Evolutionary conservation across 164 flowering plant species (phyloP), one percentile per base, ranked within the genome.

Genomic region (Chloranthus sessilifolius): DNA sequence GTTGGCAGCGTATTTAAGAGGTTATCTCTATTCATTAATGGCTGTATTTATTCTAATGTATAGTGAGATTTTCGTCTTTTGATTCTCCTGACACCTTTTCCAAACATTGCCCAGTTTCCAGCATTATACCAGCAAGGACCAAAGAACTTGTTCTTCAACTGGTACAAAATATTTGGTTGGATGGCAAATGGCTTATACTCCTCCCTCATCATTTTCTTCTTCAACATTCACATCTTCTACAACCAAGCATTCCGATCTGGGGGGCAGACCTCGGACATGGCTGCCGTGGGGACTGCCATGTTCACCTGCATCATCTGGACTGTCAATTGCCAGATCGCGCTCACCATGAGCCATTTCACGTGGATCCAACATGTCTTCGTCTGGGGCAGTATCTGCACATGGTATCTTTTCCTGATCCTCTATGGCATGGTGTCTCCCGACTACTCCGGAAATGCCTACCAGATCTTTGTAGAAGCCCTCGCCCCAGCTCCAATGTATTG

Each of bases 41-140:
- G 14, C 26, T 1, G 11, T 21, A 5, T 22, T 21, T 9, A 2
- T 14, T 22, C 23, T 4, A 20, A 21, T 22, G 20, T 42, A 10
- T 7, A 5, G 10, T 20, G 25, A 20, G 3, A 10, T 3, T 15
- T 2, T 22, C 19, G 12, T 21, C 25, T 20, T 42, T 20, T 26
- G 23, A 9, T 1, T 42, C 14, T 21, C 20, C 5, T 42, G 7
- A 42, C 45, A 7, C 7, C 11, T 21, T 7, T 21, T 42, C 15
- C 42, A 7, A 15, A 7, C 21, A 1, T 38, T n/a, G 15, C 17
- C 47, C 80, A 90, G 97, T 90, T 90, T 52, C 97, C 95, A n/a
- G 88, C 94, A 19, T 64, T 90, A 19, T 90, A 90, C 62, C 97
- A 86, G 53, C 94, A 89, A 79, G 97, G 97, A 21, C 83, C 90